These are phyloP conservation scores for Mucor velutinosus DNA, from an alignment of 371 early-diverging fungal genomes.

Conservation along the genomic window DNA sequence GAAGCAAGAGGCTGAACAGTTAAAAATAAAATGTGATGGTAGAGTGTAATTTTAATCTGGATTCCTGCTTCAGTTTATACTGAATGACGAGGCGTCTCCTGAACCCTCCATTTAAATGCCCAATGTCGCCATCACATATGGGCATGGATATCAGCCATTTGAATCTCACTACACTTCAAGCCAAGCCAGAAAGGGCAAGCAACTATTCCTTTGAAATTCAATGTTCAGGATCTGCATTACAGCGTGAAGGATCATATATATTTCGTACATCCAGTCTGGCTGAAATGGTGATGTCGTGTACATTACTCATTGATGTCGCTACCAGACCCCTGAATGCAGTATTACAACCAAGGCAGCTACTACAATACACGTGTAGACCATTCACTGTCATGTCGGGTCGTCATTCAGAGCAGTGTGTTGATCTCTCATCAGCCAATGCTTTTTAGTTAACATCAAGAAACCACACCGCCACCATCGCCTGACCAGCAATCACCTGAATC, in stretches of 20 bases:
- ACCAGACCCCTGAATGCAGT: background rate
- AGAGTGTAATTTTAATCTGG: constrained; percentile 17
- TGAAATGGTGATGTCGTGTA: constrained; percentile 15
- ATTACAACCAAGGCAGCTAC: background rate
- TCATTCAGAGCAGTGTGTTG: background rate
- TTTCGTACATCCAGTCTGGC: constrained; percentile 10
- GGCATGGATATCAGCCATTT: background rate
- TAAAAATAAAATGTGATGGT: constrained; percentile 1
- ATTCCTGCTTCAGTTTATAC: constrained; percentile 40
- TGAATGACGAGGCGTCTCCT: constrained; percentile 38
- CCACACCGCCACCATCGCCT: constrained; percentile 6
- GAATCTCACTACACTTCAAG: background rate
- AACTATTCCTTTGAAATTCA: constrained; percentile 19
- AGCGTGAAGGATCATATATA: constrained; percentile 18
- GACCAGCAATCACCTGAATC: background rate
- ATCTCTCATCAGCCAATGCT: background rate
- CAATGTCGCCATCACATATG: constrained; percentile 17
- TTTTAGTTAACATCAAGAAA: background rate
- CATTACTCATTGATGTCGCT: constrained; percentile 6
- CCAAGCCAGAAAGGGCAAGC: background rate
- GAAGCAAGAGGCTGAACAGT: constrained; percentile 15
- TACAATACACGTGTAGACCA: background rate
- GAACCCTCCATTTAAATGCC: constrained; percentile 41
- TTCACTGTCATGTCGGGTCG: background rate
- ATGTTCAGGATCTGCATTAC: constrained; percentile 13